Evolutionary conservation across 2,329 filamentous ascomycete species (phyloP).

Genomic region (Aureobasidium sp.): DNA sequence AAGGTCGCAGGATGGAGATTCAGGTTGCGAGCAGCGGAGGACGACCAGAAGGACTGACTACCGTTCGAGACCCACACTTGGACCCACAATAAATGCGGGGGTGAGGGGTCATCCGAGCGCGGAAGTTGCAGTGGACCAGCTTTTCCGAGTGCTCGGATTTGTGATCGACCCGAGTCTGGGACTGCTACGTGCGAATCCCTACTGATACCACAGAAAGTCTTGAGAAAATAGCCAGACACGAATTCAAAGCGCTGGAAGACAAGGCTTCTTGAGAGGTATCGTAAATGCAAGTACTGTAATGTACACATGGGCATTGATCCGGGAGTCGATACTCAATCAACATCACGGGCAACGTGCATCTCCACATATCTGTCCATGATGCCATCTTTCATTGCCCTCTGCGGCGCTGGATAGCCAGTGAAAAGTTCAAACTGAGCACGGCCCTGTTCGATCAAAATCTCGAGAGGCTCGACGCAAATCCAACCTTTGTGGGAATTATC

Average conservation of each 20-base stretch:
- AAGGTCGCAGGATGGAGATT: not conserved
- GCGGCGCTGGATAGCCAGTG: conserved; percentile 64
- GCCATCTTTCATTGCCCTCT: conserved; percentile 58
- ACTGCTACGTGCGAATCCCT: too few relatives aligned
- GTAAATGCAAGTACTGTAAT: too few relatives aligned
- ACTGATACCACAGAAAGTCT: too few relatives aligned
- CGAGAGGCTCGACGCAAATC: conserved; percentile 69
- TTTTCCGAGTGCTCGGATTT: too few relatives aligned
- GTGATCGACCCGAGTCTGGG: too few relatives aligned
- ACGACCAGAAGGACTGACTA: not conserved
- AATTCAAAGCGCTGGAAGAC: too few relatives aligned
- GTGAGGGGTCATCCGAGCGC: not conserved
- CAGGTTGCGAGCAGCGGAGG: not conserved
- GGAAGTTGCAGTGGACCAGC: too few relatives aligned
- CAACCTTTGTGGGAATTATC: conserved; percentile 55
- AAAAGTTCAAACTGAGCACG: conserved; percentile 79
- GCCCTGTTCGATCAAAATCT: conserved; percentile 70
- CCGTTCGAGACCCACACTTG: not conserved
- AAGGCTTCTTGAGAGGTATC: too few relatives aligned
- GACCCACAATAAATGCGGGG: not conserved
- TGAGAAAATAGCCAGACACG: too few relatives aligned
- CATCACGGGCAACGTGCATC: conserved; percentile 11
- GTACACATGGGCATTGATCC: too few relatives aligned
- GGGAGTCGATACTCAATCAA: too few relatives aligned
- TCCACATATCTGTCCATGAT: conserved; percentile 43